Evolutionary conservation across 345 rosid species (phyloP).

Genomic region (Salix suchowensis): DNA sequence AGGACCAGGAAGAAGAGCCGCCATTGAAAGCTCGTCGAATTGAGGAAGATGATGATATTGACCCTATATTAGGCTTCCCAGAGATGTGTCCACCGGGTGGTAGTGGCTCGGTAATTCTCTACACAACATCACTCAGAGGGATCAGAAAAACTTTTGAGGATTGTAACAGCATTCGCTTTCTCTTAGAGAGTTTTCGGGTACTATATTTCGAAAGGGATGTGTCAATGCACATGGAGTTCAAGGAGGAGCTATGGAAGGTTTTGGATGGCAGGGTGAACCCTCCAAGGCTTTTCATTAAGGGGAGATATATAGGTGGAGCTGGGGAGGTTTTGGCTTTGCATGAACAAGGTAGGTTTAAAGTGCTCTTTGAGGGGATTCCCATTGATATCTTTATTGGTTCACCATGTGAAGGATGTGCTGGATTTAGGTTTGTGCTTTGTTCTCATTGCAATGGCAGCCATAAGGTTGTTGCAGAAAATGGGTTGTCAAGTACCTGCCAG

Average conservation of each 20-base stretch:
- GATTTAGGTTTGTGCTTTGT: conserved; percentile 28
- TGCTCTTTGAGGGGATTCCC: conserved; percentile 25
- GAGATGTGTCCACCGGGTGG: conserved; percentile 77
- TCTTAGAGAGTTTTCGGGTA: conserved; percentile 24
- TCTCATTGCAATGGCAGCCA: conserved; percentile 29
- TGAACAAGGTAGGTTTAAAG: conserved; percentile 20
- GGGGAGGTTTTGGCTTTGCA: conserved; percentile 25
- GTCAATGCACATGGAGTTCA: conserved; percentile 27
- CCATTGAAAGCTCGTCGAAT: conserved; percentile 39
- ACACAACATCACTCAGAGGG: conserved; percentile 27
- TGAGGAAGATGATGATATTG: conserved; percentile 19
- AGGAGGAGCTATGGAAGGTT: conserved; percentile 26
- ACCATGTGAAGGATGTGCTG: conserved; percentile 23
- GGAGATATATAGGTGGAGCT: conserved; percentile 30
- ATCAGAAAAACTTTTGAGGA: conserved; percentile 32
- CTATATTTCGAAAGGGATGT: conserved; percentile 24
- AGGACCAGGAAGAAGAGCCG: conserved; percentile 31
- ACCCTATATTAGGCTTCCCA: conserved; percentile 44
- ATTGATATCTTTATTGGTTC: not conserved
- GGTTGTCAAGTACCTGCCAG: conserved; percentile 15
- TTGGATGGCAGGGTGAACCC: conserved; percentile 18
- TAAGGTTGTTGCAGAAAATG: conserved; percentile 9
- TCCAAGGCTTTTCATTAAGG: conserved; percentile 27
- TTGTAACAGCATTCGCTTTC: conserved; percentile 23
- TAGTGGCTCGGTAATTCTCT: conserved; percentile 27